Conservation (phyloP, 495 filamentous ascomycete genomes). For the Penicillium pancosmium region DNA sequence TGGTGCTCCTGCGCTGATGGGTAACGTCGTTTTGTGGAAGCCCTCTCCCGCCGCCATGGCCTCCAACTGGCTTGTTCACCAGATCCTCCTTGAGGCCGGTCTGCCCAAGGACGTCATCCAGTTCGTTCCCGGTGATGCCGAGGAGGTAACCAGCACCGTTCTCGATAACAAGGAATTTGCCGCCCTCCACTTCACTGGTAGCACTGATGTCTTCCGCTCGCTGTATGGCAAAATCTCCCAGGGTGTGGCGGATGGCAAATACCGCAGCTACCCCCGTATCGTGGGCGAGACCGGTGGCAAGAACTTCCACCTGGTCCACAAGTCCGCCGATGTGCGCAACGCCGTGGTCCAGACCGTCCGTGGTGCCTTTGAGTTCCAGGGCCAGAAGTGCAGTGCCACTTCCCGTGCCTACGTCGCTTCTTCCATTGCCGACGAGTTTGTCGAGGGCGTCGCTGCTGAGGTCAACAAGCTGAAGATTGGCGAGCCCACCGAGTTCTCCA, state of each 20-base stretch:
- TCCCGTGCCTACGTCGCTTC: constrained; percentile 74
- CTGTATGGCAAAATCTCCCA: constrained; percentile 76
- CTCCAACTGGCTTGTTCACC: constrained; percentile 77
- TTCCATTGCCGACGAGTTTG: constrained; percentile 70
- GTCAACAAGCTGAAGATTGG: constrained; percentile 69
- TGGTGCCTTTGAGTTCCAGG: constrained; percentile 84
- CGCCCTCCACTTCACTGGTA: constrained; percentile 81
- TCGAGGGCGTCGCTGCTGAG: constrained; percentile 61
- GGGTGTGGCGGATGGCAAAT: constrained; percentile 71
- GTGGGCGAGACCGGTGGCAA: constrained; percentile 88
- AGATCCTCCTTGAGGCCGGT: constrained; percentile 82
- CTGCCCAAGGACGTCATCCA: constrained; percentile 80
- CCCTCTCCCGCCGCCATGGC: constrained; percentile 76
- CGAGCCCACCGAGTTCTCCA: constrained; percentile 65
- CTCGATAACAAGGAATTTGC: constrained; percentile 72
- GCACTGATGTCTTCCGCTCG: constrained; percentile 79
- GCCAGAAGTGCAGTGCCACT: constrained; percentile 86
- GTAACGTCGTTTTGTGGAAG: constrained; percentile 89
- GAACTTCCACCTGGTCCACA: constrained; percentile 84
- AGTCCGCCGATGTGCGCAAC: constrained; percentile 72
- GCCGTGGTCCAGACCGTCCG: constrained; percentile 78
- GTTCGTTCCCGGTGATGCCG: constrained; percentile 80
- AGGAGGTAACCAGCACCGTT: constrained; percentile 71
- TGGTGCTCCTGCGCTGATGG: constrained; percentile 74
- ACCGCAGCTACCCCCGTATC: constrained; percentile 77